phyloP scores from a whole-genome alignment of 2,329 filamentous ascomycete genomes.

The Aspergillus vadensis region DNA sequence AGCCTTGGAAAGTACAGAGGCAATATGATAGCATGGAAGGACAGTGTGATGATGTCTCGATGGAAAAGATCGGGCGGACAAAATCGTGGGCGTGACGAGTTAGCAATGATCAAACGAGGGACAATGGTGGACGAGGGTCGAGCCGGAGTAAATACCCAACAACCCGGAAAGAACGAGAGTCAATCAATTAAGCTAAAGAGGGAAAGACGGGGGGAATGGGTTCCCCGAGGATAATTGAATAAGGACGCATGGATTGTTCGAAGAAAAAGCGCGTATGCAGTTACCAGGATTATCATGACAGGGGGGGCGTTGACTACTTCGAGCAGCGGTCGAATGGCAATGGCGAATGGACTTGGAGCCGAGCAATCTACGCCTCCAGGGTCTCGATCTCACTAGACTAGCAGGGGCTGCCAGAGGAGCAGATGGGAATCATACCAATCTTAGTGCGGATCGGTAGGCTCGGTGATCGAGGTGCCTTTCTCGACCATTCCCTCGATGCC shows the following conservation, averaged over 20 bases:
- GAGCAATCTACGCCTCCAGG: neutral
- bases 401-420: slow-evolving; percentile 2
- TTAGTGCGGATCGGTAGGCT: neutral
- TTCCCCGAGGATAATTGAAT: slow-evolving; percentile 17
- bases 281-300: slow-evolving; percentile 15
- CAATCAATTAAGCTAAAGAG: slow-evolving; percentile 17
- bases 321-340: slow-evolving; percentile 10
- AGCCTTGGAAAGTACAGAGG: neutral
- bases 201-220: slow-evolving; percentile 11
- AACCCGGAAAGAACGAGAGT: slow-evolving; percentile 14
- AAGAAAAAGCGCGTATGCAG: slow-evolving; percentile 18
- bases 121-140: slow-evolving; percentile 6
- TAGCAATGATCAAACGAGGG: slow-evolving; percentile 11
- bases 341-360: slow-evolving; percentile 1
- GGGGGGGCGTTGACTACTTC: slow-evolving; percentile 13
- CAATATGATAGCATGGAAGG: slow-evolving; percentile 1
- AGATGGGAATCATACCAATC: slow-evolving; percentile 5
- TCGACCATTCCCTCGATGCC: neutral
- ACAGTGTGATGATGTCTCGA: slow-evolving; percentile 2
- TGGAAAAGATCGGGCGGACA: slow-evolving; percentile 6
- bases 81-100: slow-evolving; percentile 6
- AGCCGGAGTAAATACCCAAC: slow-evolving; percentile 16
- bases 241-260: slow-evolving; percentile 21
- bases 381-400: slow-evolving; percentile 9
- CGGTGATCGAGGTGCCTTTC: slow-evolving; percentile 2